Conservation (phyloP, 139 green algal genomes). For the Astrephomene gubernaculifera region DNA sequence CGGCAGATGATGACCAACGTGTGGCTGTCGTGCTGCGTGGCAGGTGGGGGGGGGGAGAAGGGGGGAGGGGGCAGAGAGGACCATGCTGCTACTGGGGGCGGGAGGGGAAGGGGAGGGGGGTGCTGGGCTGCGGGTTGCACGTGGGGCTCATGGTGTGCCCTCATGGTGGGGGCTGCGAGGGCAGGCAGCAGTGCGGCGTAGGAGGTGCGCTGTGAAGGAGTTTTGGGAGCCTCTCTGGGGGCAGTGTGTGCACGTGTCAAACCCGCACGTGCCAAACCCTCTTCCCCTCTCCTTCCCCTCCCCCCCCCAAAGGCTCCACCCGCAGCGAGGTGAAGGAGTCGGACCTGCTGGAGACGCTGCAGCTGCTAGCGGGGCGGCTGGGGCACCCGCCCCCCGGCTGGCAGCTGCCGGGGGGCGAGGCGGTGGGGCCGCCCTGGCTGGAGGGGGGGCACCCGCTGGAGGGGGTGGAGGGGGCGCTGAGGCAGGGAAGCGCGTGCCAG, state of each 20-base stretch:
- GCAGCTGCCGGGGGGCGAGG: background rate
- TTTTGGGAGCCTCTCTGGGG: too few relatives aligned
- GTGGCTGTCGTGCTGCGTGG: constrained; percentile 84
- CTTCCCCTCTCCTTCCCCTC: background rate
- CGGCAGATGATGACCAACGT: constrained; percentile 85
- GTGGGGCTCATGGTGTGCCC: too few relatives aligned
- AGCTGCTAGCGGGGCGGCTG: constrained; percentile 62
- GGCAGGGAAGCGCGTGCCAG: constrained; percentile 62
- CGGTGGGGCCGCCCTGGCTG: constrained; percentile 53
- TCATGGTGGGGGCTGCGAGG: too few relatives aligned
- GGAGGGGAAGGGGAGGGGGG: too few relatives aligned
- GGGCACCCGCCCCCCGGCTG: constrained; percentile 11
- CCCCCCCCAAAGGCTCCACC: constrained; percentile 30
- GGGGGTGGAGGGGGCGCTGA: constrained; percentile 68
- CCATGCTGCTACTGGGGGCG: too few relatives aligned
- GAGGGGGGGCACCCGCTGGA: constrained; percentile 67
- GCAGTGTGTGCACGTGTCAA: too few relatives aligned
- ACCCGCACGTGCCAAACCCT: too few relatives aligned
- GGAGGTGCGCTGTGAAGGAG: too few relatives aligned
- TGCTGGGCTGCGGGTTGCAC: too few relatives aligned
- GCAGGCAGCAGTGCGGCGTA: too few relatives aligned
- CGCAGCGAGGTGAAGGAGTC: constrained; percentile 57
- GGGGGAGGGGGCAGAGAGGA: background rate
- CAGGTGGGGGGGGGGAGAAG: constrained; percentile 60
- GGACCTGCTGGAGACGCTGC: constrained; percentile 73